Base-by-base conservation (phyloP, 1,284 basidiomycete species). In the Austroboletus rostrupii region DNA sequence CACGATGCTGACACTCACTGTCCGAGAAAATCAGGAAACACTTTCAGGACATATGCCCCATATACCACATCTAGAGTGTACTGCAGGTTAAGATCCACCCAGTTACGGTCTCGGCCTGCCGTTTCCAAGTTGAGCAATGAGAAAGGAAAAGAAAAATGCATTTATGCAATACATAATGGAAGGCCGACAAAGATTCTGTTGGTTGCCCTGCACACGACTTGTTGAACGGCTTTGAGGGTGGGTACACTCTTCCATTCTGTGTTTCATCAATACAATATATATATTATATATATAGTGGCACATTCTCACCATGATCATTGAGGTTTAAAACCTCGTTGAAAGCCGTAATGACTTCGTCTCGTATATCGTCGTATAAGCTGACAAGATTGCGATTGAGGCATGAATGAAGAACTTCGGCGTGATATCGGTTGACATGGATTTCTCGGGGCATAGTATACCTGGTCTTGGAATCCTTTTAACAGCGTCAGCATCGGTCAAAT, bases 101-200 rank as follows among this genome's bases (percentile, higher is more conserved):
- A 76, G n/a, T 70, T 72, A 3, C 56, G 55, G 47, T 75, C 26
- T 16, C 26, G 40, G 19, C 40, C 40, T 41, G 11, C 3, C 16
- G 4, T 26, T n/a, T 8, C 7, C 11, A n/a, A 10, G n/a, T 12
- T 40, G 19, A 38, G 20, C 5, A 20, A 2, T 38, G 40, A 41
- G n/a, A 6, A 41, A 17, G 12, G 13, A 17, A 12, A n/a, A n/a
- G n/a, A n/a, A n/a, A n/a, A n/a, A 28, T 7, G 37, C 17, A 23
- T 17, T 19, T 1, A 39, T 38, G 49, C 65, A n/a, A 10, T 48
- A 72, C 72, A 73, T 14, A 71, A 48, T 8, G 71, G 71, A 21
- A 67, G 55, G 1, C 72, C 71, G 32, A 72, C 68, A 48, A 73
- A 71, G 12, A 69, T 45, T 17, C 73, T 62, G 48, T 70, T 72